A percentile compares a stretch with the other conserved stretches of the same genome.
Conservation (phyloP, 805 yeast genomes). For the Cyberlindnera sargentensis region DNA sequence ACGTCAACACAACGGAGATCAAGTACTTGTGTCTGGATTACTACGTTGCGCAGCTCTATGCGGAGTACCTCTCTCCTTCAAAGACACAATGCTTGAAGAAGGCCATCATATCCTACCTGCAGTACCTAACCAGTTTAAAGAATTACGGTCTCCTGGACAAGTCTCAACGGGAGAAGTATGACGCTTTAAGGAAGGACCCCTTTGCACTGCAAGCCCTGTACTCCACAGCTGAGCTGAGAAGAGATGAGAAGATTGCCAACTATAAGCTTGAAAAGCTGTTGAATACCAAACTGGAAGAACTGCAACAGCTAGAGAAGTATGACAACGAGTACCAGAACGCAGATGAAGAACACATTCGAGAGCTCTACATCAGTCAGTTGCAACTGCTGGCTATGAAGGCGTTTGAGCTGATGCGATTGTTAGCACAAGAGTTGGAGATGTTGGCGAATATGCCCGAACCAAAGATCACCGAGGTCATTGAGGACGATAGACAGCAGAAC, state of each 20-base stretch:
- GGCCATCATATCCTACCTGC: conserved; percentile 37
- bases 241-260: conserved; percentile 69
- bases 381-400: conserved; percentile 44
- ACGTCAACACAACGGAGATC: conserved; percentile 55
- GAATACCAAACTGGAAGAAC: conserved; percentile 32
- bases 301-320: conserved; percentile 31
- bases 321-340: conserved; percentile 27
- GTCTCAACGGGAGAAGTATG: conserved; percentile 31
- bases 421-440: conserved; percentile 61
- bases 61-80: conserved; percentile 24
- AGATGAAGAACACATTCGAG: conserved; percentile 62
- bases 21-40: conserved; percentile 55
- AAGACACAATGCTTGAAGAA: conserved; percentile 31
- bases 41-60: conserved; percentile 38
- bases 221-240: conserved; percentile 33
- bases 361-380: conserved; percentile 49
- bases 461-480: conserved; percentile 16
- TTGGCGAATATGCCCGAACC: conserved; percentile 39
- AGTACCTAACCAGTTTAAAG: conserved; percentile 37
- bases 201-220: conserved; percentile 30
- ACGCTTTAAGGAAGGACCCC: conserved; percentile 23
- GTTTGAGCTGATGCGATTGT: conserved; percentile 48
- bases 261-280: conserved; percentile 55
- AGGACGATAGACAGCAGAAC: conserved; percentile 10
- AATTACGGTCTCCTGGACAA: conserved; percentile 38